Conservation (phyloP, 2,329 filamentous ascomycete genomes). For the Rutstroemia sp. region DNA sequence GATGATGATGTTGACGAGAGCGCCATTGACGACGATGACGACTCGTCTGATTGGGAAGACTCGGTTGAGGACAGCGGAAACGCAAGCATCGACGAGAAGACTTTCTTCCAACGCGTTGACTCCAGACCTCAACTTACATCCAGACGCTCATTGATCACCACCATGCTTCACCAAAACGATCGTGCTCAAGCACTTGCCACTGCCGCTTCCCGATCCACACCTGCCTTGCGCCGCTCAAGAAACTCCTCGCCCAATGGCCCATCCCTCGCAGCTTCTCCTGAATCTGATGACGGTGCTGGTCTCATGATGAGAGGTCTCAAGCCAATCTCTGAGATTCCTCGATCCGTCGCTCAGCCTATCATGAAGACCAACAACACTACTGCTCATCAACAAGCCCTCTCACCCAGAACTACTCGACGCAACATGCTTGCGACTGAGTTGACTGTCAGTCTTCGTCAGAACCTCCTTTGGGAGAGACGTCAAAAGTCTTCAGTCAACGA, state of each 20-base stretch:
- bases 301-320: constrained; percentile 44
- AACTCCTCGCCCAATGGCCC: constrained; percentile 63
- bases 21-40: constrained; percentile 67
- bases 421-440: constrained; percentile 96
- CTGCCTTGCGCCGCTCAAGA: constrained; percentile 49
- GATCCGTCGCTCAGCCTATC: constrained; percentile 67
- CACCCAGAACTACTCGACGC: constrained; percentile 81
- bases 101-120: constrained; percentile 84
- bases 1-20: constrained; percentile 66
- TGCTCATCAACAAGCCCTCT: constrained; percentile 65
- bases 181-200: constrained; percentile 63
- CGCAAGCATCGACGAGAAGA: constrained; percentile 72
- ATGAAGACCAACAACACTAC: constrained; percentile 56
- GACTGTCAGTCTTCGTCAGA: constrained; percentile 83
- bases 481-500: constrained; percentile 72
- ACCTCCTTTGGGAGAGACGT: constrained; percentile 90
- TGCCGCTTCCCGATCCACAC: constrained; percentile 45
- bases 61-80: constrained; percentile 76
- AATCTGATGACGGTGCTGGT: constrained; percentile 36
- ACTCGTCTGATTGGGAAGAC: constrained; percentile 50
- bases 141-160: constrained; percentile 79
- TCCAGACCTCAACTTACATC: constrained; percentile 80
- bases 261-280: constrained; percentile 46
- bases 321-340: constrained; percentile 42
- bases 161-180: constrained; percentile 77